A percentile compares a stretch with the other conserved stretches of the same genome.
Conservation (phyloP, 768 basidiomycete species). For the Wakefieldia striispora region DNA sequence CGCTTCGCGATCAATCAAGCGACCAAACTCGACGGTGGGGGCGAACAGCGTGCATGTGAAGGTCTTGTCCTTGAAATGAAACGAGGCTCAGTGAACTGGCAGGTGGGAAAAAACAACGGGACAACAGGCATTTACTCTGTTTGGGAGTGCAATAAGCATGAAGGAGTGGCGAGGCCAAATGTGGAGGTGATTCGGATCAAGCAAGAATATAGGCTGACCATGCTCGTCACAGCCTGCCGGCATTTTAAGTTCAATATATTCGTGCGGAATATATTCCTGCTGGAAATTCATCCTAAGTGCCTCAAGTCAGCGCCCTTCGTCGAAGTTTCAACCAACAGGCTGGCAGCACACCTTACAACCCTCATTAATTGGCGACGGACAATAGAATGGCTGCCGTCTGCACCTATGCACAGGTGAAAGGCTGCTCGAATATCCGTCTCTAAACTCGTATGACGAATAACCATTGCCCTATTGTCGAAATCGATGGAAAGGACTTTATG, state of each 20-base stretch:
- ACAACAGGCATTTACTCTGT: conserved; percentile 62
- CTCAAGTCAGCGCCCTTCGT: conserved; percentile 14
- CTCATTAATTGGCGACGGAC: conserved; percentile 95
- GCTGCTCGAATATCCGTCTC: conserved; percentile 43
- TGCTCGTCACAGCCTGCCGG: conserved; percentile 66
- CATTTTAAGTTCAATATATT: conserved; percentile 96
- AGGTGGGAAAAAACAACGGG: conserved; percentile 26
- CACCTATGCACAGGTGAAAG: conserved; percentile 86
- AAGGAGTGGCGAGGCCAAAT: conserved; percentile 99
- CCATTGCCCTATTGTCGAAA: conserved; percentile 62
- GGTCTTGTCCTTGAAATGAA: conserved; percentile 73
- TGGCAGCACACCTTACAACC: conserved; percentile 69
- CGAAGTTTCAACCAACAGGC: conserved; percentile 4
- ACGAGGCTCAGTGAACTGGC: conserved; percentile 10
- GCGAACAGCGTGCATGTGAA: conserved; percentile 98
- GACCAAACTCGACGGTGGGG: conserved; percentile 73
- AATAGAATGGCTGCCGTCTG: conserved; percentile 92
- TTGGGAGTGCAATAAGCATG: conserved; percentile 98
- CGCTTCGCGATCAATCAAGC: conserved; percentile 54
- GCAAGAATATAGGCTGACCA: conserved; percentile 68
- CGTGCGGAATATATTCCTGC: conserved; percentile 93
- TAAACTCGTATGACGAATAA: conserved; percentile 45
- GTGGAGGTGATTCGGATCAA: conserved; percentile 95
- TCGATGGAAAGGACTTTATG: conserved; percentile 78
- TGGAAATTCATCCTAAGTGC: conserved; percentile 84